These are phyloP conservation scores for Streptanthus diversifolius DNA, from an alignment of 345 rosid genomes.

Conservation along the genomic window DNA sequence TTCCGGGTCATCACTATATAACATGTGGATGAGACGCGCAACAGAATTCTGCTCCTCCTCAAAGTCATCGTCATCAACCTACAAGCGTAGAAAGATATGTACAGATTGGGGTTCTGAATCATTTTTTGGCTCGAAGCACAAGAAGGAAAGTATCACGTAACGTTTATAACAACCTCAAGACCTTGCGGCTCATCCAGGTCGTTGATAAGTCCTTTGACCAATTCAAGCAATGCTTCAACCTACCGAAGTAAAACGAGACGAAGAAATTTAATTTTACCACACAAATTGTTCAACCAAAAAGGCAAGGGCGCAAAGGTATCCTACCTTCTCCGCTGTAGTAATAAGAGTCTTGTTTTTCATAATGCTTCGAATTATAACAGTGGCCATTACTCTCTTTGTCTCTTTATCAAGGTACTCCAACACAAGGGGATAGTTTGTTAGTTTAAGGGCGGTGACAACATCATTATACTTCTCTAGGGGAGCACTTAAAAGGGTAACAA, in stretches of 20 bases:
- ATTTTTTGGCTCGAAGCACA: not conserved
- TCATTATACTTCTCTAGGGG: constrained; percentile 95
- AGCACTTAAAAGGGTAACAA: constrained; percentile 92
- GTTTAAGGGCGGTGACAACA: constrained; percentile 83
- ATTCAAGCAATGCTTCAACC: constrained; percentile 93
- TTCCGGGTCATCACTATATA: constrained; percentile 77
- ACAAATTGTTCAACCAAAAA: constrained; percentile 1
- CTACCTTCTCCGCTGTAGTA: constrained; percentile 77
- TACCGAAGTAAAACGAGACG: constrained; percentile 30
- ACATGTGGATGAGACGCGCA: constrained; percentile 91
- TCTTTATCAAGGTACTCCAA: constrained; percentile 85
- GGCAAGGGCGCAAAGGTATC: constrained; percentile 1
- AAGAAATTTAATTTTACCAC: constrained; percentile 19
- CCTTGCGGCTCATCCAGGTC: constrained; percentile 66
- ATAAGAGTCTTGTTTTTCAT: constrained; percentile 87
- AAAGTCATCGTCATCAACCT: constrained; percentile 96
- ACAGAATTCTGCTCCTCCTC: constrained; percentile 98
- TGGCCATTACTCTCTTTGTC: constrained; percentile 93
- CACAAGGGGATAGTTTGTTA: constrained; percentile 81
- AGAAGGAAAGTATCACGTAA: constrained; percentile 12
- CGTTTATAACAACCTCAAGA: constrained; percentile 56
- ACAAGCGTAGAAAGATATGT: constrained; percentile 7
- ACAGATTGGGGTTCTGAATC: not conserved
- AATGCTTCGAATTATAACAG: constrained; percentile 84
- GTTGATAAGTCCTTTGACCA: constrained; percentile 87